A percentile compares a stretch with the other conserved stretches of the same genome.
Conservation (phyloP, 306 rosid species). For the Myrica gale region DNA sequence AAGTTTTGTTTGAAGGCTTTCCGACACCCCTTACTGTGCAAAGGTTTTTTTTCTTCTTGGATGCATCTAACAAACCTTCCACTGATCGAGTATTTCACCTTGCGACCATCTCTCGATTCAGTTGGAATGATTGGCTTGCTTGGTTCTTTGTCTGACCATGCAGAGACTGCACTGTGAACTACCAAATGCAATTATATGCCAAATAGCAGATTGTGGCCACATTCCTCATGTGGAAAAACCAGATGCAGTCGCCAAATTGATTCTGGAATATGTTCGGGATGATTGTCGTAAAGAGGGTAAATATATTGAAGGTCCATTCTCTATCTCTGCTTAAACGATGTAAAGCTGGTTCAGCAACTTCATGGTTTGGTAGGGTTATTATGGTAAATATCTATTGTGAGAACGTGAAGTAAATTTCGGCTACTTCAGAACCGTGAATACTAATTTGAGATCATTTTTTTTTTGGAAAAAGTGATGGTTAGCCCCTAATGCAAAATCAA, state of each 20-base stretch:
- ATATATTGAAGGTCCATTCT: constrained; percentile 28
- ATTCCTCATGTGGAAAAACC: constrained; percentile 89
- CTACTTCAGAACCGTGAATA: too few relatives aligned
- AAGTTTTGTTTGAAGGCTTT: neutral
- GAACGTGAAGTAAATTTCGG: too few relatives aligned
- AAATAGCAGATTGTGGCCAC: constrained; percentile 81
- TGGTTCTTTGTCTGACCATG: constrained; percentile 18
- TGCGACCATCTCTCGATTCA: neutral
- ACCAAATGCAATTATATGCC: constrained; percentile 67
- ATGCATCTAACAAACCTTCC: neutral
- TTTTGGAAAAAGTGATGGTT: too few relatives aligned
- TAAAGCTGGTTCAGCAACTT: neutral
- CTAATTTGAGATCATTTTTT: too few relatives aligned
- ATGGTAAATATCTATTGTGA: too few relatives aligned
- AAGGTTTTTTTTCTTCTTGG: neutral
- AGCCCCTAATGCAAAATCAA: too few relatives aligned
- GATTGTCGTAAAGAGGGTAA: constrained; percentile 36
- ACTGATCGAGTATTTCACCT: neutral
- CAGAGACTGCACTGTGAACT: constrained; percentile 83
- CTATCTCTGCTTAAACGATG: neutral
- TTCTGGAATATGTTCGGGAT: constrained; percentile 54
- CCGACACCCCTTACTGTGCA: neutral
- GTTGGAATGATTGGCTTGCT: neutral
- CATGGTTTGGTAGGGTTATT: neutral
- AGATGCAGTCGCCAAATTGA: constrained; percentile 51